Evolutionary conservation across 768 basidiomycete species (phyloP).

Genomic region (Xerocomus potaroensis): DNA sequence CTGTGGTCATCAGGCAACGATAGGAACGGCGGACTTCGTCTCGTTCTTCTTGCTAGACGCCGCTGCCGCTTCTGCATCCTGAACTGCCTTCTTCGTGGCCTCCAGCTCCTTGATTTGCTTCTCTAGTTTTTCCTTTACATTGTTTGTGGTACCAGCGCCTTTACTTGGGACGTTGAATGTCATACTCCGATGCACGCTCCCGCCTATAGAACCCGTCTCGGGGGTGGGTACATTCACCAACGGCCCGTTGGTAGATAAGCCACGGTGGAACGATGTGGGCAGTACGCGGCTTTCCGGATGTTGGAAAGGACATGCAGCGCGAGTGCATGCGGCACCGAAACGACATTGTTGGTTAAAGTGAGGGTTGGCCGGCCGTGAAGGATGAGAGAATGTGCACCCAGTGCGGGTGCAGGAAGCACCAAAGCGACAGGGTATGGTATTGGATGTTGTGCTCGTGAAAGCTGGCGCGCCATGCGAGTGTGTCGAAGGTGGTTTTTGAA

Average conservation of each 20-base stretch:
- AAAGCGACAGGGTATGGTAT: constrained; percentile 56
- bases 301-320: constrained; percentile 81
- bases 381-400: constrained; percentile 66
- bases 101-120: constrained; percentile 61
- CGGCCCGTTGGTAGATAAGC: constrained; percentile 56
- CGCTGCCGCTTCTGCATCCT: constrained; percentile 56
- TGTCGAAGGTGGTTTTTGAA: constrained; percentile 35
- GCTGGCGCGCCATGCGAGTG: constrained; percentile 27
- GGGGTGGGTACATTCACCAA: constrained; percentile 59
- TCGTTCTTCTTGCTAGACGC: constrained; percentile 61
- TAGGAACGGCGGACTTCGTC: constrained; percentile 40
- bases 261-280: constrained; percentile 77
- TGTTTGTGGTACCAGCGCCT: constrained; percentile 20
- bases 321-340: constrained; percentile 83
- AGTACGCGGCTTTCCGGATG: constrained; percentile 87
- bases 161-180: constrained; percentile 53
- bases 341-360: constrained; percentile 60
- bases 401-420: constrained; percentile 68
- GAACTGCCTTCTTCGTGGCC: constrained; percentile 64
- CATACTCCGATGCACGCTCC: constrained; percentile 65
- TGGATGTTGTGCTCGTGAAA: constrained; percentile 27
- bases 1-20: constrained; percentile 27
- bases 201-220: constrained; percentile 63
- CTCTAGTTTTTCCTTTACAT: constrained; percentile 47
- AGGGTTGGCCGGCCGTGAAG: constrained; percentile 38